Evolutionary conservation across 1,139 yeast species (phyloP), one percentile per base, ranked within the genome.

Genomic region (Magnusiomyces suaveolens): DNA sequence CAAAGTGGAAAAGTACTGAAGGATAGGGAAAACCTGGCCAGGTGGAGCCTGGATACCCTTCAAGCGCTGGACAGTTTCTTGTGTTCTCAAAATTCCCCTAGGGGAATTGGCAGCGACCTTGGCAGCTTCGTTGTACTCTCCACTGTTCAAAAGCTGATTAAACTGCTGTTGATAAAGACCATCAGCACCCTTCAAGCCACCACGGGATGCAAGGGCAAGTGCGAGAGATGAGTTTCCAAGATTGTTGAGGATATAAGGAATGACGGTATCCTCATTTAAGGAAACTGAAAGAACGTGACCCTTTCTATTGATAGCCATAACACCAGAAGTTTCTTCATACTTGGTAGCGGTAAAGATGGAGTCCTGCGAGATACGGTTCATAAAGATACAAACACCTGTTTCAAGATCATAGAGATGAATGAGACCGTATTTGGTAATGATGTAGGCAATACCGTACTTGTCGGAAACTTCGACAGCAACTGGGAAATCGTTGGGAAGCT

Each of bases 161-260:
- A 94, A 94, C 72, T 90, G 97, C 72, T 90, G 96, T 57, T 80
- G 75, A 72, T 94, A 90, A 60, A 94, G 78, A 65, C 83, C 84
- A 69, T 92, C 98, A 49, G 97, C 98, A 60, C 98, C 99, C 51
- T 96, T 94, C 69, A 94, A 80, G 1, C 96, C 96, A 66, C 97
- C 97, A 72, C 97, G 86, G 10, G 96, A 82, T 23, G 97, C 95
- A 61, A 94, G 80, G 10, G 92, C 78, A 59, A 94, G 76, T 2
- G 97, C 98, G 65, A 94, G 77, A 32, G 86, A 80, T 33, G 92
- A 88, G 66, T 94, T 92, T 54, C 92, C 82, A 61, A 92, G 78
- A 69, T 88, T 88, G 64, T 85, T 85, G 70, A 92, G 77, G 51
- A 94, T 84, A 69, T 94, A 94, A 50, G 96, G 96, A 59, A 94